These are phyloP conservation scores for Fusarium sp. DNA, from an alignment of 2,329 filamentous ascomycete species.

Conservation along the genomic window DNA sequence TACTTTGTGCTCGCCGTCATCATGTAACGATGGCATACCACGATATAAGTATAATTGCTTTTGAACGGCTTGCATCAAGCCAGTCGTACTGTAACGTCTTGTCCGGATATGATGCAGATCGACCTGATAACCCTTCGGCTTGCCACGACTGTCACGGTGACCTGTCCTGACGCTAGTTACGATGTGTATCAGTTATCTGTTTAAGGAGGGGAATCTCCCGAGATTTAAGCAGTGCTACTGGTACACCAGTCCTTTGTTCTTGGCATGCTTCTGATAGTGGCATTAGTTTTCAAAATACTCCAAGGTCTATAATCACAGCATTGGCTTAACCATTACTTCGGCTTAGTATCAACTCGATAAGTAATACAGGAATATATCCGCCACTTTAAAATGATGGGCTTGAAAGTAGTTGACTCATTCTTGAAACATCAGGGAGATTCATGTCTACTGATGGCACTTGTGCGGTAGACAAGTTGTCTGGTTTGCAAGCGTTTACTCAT, in stretches of 20 bases:
- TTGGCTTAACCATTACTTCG: not conserved
- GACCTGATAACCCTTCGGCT: too few species aligned
- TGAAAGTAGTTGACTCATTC: fast-evolving
- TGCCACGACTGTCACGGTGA: too few species aligned
- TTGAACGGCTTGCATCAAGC: too few species aligned
- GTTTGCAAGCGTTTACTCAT: not conserved
- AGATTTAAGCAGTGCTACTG: not conserved
- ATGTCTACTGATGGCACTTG: not conserved
- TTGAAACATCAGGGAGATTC: not conserved
- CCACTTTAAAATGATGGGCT: not conserved
- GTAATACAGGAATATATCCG: not conserved
- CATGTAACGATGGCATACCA: too few species aligned
- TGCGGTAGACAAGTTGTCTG: not conserved
- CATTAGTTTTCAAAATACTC: not conserved
- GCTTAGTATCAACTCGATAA: not conserved
- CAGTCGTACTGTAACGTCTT: too few species aligned
- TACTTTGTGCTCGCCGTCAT: too few species aligned
- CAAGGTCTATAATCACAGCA: not conserved
- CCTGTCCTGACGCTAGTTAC: too few species aligned
- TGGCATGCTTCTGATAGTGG: not conserved
- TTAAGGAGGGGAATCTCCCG: too few species aligned
- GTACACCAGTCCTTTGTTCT: not conserved
- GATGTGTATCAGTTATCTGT: too few species aligned
- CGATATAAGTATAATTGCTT: too few species aligned
- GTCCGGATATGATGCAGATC: too few species aligned